phyloP scores from a whole-genome alignment of 495 filamentous ascomycete genomes.

The Aspergillus sclerotioniger region DNA sequence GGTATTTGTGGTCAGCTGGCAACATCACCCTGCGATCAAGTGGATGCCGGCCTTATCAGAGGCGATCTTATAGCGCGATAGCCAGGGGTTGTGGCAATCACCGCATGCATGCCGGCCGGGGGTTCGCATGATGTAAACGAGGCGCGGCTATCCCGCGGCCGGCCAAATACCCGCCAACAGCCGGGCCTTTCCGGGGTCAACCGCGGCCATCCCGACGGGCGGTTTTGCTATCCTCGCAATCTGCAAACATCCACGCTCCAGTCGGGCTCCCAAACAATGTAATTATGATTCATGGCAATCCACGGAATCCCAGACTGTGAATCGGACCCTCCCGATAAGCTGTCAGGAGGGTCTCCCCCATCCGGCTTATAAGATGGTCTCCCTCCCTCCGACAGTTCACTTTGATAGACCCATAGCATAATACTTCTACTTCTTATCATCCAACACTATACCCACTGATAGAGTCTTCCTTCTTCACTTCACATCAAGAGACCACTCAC shows the following conservation, averaged over 20 bases:
- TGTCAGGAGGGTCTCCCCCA: no score
- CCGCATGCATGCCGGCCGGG: background rate
- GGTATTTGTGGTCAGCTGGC: no score
- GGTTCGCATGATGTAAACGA: background rate
- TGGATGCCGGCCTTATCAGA: no score
- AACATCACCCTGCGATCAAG: no score
- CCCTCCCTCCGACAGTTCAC: no score
- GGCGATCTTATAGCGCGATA: no score
- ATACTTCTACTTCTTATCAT: background rate
- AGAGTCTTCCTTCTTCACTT: background rate
- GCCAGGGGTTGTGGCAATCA: no score
- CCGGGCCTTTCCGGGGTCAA: conserved; percentile 19
- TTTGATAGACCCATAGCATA: no score
- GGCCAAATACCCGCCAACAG: conserved; percentile 17
- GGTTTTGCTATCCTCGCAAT: conserved; percentile 6
- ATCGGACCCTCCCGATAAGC: no score
- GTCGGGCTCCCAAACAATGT: background rate
- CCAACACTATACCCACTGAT: no score
- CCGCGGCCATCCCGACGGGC: conserved; percentile 14
- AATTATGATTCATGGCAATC: background rate
- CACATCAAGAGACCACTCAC: conserved; percentile 9
- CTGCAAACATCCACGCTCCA: background rate
- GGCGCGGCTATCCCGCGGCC: conserved; percentile 6
- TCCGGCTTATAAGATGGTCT: no score
- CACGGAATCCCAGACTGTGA: no score